Conservation (phyloP, 345 rosid species). For the Camelina hispida region DNA sequence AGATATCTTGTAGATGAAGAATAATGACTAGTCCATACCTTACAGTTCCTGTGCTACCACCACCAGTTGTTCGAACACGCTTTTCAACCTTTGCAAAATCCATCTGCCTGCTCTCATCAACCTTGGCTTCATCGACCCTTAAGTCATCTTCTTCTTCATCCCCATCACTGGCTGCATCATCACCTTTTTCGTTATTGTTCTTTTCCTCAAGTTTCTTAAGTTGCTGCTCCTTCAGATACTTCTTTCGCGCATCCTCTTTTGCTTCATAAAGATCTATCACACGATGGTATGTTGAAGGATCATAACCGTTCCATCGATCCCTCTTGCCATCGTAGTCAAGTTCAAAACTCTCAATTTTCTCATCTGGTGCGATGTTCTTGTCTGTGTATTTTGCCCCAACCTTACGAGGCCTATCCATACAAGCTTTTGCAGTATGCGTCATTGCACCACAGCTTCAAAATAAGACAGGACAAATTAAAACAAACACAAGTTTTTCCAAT, state of each 20-base stretch:
- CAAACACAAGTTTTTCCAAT: neutral
- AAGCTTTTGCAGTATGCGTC: conserved; percentile 73
- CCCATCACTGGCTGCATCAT: conserved; percentile 58
- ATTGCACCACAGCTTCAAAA: conserved; percentile 82
- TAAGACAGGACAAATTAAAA: neutral
- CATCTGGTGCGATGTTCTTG: conserved; percentile 85
- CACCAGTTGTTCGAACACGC: conserved; percentile 96
- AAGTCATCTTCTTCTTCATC: conserved; percentile 85
- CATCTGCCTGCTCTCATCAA: conserved; percentile 93
- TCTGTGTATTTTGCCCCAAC: conserved; percentile 79
- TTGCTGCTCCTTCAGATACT: conserved; percentile 74
- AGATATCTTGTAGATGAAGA: neutral
- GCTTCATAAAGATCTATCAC: conserved; percentile 84
- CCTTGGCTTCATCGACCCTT: conserved; percentile 90
- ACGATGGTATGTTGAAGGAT: conserved; percentile 65
- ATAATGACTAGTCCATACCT: conserved; percentile 49
- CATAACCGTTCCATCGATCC: conserved; percentile 92
- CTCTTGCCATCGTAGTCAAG: conserved; percentile 91
- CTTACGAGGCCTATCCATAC: conserved; percentile 85
- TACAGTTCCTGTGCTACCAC: conserved; percentile 99
- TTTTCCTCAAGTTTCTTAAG: conserved; percentile 84
- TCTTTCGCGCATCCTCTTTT: conserved; percentile 77
- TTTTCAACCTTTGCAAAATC: conserved; percentile 97
- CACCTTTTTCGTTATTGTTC: conserved; percentile 55
- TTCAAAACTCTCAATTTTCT: conserved; percentile 78